phyloP scores from a whole-genome alignment of 139 green algal genomes.

The Chlamydomonas incerta region DNA sequence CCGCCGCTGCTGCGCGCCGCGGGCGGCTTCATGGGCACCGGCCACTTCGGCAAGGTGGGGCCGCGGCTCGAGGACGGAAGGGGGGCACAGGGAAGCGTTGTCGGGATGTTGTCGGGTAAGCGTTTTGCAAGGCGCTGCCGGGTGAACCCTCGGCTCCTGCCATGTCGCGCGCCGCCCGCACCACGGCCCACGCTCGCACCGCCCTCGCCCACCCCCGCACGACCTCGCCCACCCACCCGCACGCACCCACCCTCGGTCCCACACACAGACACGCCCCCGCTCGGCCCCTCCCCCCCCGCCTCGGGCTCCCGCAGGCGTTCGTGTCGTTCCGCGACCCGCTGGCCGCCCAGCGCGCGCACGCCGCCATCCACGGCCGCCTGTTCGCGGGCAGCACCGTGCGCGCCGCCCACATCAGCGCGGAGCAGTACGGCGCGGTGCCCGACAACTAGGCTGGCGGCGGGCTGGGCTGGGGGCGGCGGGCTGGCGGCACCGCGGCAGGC shows the following conservation, averaged over 20 bases:
- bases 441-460: too few species aligned
- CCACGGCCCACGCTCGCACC: too few species aligned
- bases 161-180: too few species aligned
- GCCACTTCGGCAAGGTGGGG: constrained; percentile 44
- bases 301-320: constrained; percentile 47
- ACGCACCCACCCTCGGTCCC: not conserved
- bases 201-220: too few species aligned
- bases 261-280: too few species aligned
- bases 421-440: constrained; percentile 7
- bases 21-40: constrained; percentile 35
- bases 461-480: too few species aligned
- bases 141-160: too few species aligned
- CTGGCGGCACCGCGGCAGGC: too few species aligned
- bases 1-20: not conserved
- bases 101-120: not conserved
- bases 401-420: constrained; percentile 31
- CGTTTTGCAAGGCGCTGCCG: too few species aligned
- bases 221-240: too few species aligned
- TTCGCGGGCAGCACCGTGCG: constrained; percentile 40
- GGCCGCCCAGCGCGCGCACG: constrained; percentile 22
- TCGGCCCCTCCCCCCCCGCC: not conserved
- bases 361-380: constrained; percentile 45
- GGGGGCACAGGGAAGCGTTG: too few species aligned
- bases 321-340: not conserved
- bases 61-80: too few species aligned